Percentiles rank a stretch among this genome's conserved stretches.
These are phyloP conservation scores for Orbilia blumenaviensis DNA, from an alignment of 2,329 filamentous ascomycete genomes.

Conservation along the genomic window DNA sequence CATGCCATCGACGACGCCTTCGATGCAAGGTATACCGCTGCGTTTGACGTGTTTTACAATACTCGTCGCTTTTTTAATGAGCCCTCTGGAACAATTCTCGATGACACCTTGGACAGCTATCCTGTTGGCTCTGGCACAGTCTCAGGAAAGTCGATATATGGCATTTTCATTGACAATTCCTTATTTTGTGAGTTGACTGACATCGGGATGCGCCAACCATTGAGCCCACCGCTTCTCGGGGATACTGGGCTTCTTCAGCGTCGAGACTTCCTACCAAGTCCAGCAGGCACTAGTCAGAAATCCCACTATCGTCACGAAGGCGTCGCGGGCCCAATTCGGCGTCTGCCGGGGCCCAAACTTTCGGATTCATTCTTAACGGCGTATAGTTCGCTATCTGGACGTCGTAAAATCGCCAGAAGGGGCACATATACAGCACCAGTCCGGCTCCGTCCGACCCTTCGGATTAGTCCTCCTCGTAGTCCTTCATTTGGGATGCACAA, in stretches of 20 bases:
- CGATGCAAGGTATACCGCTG: slow-evolving; percentile 29
- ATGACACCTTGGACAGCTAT: neutral
- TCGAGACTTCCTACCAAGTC: neutral
- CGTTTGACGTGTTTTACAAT: slow-evolving; percentile 50
- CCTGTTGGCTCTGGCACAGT: neutral
- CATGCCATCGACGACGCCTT: slow-evolving; percentile 28
- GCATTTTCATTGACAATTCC: slow-evolving; percentile 7
- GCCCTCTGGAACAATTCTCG: slow-evolving; percentile 20
- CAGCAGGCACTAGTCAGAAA: neutral
- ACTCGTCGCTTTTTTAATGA: slow-evolving; percentile 28
- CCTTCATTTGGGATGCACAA: slow-evolving; percentile 9
- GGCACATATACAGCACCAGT: neutral
- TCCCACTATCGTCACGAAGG: neutral
- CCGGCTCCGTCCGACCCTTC: slow-evolving; percentile 2
- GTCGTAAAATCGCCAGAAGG: neutral
- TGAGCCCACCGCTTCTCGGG: slow-evolving; percentile 6
- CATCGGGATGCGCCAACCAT: neutral
- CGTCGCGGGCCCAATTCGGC: slow-evolving; percentile 3
- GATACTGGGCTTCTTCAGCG: neutral
- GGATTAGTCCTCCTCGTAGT: slow-evolving; percentile 19
- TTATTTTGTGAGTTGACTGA: neutral
- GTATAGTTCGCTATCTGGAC: neutral
- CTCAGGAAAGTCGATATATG: slow-evolving; percentile 41
- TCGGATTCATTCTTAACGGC: neutral
- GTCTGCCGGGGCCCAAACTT: neutral